phyloP scores from a whole-genome alignment of 805 yeast species.

The Zygoascus biomembranicola region DNA sequence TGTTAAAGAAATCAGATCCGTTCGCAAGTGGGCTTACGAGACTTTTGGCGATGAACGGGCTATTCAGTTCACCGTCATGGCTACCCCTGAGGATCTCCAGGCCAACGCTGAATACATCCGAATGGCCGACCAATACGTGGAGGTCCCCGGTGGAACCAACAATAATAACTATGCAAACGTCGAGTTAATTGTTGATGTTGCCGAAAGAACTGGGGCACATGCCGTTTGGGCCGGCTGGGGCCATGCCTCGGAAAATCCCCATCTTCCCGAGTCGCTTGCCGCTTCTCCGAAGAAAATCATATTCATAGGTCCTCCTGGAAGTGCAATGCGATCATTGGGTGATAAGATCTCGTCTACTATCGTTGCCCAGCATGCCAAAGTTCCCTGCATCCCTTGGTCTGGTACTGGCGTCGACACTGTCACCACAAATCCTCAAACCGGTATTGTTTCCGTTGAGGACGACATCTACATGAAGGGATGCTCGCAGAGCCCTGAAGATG shows the following conservation, averaged over 20 bases:
- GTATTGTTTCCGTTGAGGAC: conserved; percentile 83
- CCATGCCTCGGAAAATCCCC: conserved; percentile 98
- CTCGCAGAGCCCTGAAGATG: conserved; percentile 79
- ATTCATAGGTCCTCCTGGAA: conserved; percentile 98
- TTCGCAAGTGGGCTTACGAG: conserved; percentile 98
- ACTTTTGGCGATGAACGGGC: conserved; percentile 96
- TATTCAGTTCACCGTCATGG: conserved; percentile 94
- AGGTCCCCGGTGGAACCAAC: conserved; percentile 98
- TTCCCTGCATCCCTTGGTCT: conserved; percentile 99
- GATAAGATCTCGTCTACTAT: conserved; percentile 96
- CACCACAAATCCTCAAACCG: conserved; percentile 52
- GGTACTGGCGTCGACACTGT: conserved; percentile 95
- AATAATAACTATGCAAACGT: conserved; percentile 98
- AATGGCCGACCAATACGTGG: conserved; percentile 98
- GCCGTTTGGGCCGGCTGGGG: conserved; percentile 99
- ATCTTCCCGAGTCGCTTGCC: conserved; percentile 87
- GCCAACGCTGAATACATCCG: conserved; percentile 97
- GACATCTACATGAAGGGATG: conserved; percentile 83
- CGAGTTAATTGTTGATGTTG: conserved; percentile 91
- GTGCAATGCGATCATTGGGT: conserved; percentile 99
- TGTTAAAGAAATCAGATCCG: conserved; percentile 94
- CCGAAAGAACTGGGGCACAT: conserved; percentile 92
- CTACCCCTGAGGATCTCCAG: conserved; percentile 97
- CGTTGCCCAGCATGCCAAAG: conserved; percentile 97
- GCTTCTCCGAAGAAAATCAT: conserved; percentile 84